phyloP scores from a whole-genome alignment of 129 eudicot genomes.

The Tanacetum coccineum region DNA sequence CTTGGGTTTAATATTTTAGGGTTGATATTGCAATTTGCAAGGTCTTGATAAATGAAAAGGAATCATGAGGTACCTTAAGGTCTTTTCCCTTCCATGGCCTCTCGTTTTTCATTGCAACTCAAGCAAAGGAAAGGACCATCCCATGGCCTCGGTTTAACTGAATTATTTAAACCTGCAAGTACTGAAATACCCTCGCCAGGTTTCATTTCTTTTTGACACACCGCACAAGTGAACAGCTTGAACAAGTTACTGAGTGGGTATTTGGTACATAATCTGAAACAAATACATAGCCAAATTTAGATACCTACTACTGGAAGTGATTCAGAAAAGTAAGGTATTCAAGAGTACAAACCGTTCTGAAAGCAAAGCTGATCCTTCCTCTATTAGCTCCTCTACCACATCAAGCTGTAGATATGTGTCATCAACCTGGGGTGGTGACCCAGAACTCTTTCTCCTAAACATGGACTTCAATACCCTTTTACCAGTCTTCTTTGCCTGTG shows the following conservation, averaged over 20 bases:
- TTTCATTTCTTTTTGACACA: conserved; percentile 89
- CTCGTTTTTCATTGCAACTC: conserved; percentile 92
- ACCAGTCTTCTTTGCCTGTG: conserved; percentile 73
- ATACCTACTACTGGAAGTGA: background rate
- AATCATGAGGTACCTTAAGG: conserved; percentile 51
- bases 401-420: conserved; percentile 54
- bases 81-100: conserved; percentile 98
- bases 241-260: conserved; percentile 93
- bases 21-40: background rate
- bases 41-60: background rate
- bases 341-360: conserved; percentile 63
- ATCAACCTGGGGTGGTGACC: conserved; percentile 57
- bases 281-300: background rate
- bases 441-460: conserved; percentile 77
- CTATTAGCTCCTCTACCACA: conserved; percentile 84
- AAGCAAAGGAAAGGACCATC: conserved; percentile 98
- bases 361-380: conserved; percentile 96
- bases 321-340: background rate
- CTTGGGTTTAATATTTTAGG: background rate
- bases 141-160: conserved; percentile 76
- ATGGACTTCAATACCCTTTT: conserved; percentile 79
- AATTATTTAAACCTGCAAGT: conserved; percentile 44
- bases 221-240: conserved; percentile 83
- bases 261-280: conserved; percentile 71
- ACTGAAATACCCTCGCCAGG: conserved; percentile 95